These are phyloP conservation scores for Plantago ovata DNA, from an alignment of 257 asterid species.

Conservation along the genomic window DNA sequence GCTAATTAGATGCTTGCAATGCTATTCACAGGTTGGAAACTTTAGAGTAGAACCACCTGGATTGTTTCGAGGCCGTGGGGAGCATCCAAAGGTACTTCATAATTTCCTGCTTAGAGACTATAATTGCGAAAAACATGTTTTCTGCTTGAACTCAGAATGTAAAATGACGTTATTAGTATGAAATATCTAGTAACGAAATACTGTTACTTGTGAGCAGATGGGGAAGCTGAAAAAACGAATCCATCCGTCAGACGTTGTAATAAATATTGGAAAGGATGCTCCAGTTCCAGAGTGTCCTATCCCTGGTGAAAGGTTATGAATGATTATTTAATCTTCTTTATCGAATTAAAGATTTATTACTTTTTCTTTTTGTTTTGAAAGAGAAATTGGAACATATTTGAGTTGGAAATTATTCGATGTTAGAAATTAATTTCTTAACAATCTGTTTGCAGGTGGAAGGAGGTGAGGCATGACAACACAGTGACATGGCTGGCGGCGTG, in stretches of 20 bases:
- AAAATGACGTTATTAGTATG: slow-evolving; percentile 8
- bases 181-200: slow-evolving; percentile 22
- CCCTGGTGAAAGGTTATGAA: slow-evolving; percentile 78
- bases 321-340: slow-evolving; percentile 7
- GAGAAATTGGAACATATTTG: too few relatives aligned
- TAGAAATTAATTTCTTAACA: slow-evolving; percentile 15
- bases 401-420: slow-evolving; percentile 7
- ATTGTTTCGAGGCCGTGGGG: slow-evolving; percentile 96
- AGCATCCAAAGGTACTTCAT: slow-evolving; percentile 83
- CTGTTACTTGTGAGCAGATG: slow-evolving; percentile 50
- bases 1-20: not conserved
- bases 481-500: slow-evolving; percentile 98
- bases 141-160: too few relatives aligned
- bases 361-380: slow-evolving; percentile 7
- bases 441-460: slow-evolving; percentile 77
- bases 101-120: not conserved
- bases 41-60: slow-evolving; percentile 99
- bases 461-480: slow-evolving; percentile 87
- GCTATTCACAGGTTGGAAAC: slow-evolving; percentile 81
- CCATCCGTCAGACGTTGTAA: slow-evolving; percentile 76
- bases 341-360: slow-evolving; percentile 16
- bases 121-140: too few relatives aligned
- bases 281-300: slow-evolving; percentile 94
- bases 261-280: slow-evolving; percentile 89
- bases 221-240: slow-evolving; percentile 89